A percentile compares a stretch with the other conserved stretches of the same genome.
Evolutionary conservation across 306 rosid genomes (phyloP).

Genomic region (Lathyrus tuberosus): DNA sequence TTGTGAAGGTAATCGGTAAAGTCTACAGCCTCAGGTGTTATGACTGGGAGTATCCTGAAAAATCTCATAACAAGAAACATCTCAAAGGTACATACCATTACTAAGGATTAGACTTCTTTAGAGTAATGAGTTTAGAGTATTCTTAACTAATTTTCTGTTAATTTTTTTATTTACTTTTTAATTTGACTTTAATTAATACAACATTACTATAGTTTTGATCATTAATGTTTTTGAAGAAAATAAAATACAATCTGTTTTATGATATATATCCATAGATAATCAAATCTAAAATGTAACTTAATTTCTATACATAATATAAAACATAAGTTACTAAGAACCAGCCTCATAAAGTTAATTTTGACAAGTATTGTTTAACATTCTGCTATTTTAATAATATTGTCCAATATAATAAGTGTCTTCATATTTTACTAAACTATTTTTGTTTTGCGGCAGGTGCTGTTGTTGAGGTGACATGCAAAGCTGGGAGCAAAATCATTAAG

Average conservation of each 20-base stretch:
- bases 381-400: background rate
- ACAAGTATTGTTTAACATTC: background rate
- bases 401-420: too few relatives aligned
- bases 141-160: background rate
- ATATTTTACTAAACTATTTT: too few relatives aligned
- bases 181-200: background rate
- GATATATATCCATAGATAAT: background rate
- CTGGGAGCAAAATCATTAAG: too few relatives aligned
- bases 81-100: conserved; percentile 60
- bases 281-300: background rate
- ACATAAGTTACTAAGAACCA: background rate
- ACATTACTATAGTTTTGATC: background rate
- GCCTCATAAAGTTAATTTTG: background rate
- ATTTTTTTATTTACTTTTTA: background rate
- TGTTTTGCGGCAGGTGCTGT: too few relatives aligned
- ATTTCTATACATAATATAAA: background rate
- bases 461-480: too few relatives aligned
- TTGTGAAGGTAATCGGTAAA: too few relatives aligned
- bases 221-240: too few relatives aligned
- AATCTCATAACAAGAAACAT: conserved; percentile 85
- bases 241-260: background rate
- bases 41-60: too few relatives aligned
- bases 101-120: background rate
- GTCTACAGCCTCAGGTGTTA: too few relatives aligned
- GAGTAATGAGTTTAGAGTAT: background rate